Conservation (phyloP, 371 early-diverging fungal species). For the Zychaea mexicana region DNA sequence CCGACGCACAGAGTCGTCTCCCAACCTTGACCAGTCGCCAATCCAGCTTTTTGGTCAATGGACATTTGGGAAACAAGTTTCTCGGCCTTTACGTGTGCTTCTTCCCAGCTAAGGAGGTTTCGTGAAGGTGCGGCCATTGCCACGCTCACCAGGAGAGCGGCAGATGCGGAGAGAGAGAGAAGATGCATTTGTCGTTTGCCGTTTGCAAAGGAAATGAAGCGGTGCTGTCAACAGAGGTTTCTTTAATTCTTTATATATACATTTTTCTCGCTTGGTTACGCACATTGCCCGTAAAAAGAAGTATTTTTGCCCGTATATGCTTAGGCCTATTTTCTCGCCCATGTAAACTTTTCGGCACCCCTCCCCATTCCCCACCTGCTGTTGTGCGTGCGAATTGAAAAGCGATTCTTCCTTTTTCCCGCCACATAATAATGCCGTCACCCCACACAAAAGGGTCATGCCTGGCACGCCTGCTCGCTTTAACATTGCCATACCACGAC, state of each 20-base stretch:
- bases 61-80: constrained; percentile 27
- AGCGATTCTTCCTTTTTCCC: background rate
- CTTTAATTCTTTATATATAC: background rate
- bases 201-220: background rate
- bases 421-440: background rate
- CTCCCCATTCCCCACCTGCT: background rate
- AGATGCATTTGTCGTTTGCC: background rate
- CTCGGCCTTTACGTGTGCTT: constrained; percentile 37
- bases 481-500: too few species aligned
- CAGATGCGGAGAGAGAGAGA: constrained; percentile 1
- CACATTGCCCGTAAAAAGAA: background rate
- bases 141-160: background rate
- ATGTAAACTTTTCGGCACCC: background rate
- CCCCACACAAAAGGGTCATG: background rate
- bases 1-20: constrained; percentile 50
- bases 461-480: too few species aligned
- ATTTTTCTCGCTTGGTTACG: background rate
- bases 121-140: background rate
- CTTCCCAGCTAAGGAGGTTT: constrained; percentile 27
- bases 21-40: constrained; percentile 57
- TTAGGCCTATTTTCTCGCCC: background rate
- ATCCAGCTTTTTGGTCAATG: constrained; percentile 38
- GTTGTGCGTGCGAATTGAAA: background rate
- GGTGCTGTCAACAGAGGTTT: background rate
- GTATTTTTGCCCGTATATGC: background rate